Evolutionary conservation across 1,284 basidiomycete genomes (phyloP), one percentile per base, ranked within the genome.

Genomic region (Ceratobasidium sp.): DNA sequence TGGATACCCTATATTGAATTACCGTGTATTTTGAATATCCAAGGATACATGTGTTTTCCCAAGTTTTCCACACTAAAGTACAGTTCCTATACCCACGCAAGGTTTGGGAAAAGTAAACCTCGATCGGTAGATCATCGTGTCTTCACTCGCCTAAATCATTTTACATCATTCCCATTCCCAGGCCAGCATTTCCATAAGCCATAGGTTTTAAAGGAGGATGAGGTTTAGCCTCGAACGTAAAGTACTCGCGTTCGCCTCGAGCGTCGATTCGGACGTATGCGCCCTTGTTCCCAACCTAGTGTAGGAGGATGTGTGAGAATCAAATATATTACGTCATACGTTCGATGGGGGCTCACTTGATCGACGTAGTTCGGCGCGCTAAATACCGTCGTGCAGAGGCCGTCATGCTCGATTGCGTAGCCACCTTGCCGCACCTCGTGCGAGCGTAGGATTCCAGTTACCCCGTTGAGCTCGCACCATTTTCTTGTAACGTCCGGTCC

Each of bases 341-440:
- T 15, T 40, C 28, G 28, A 20, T 3, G 26, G 40, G 68, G 33
- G 42, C 64, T 77, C 51, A 77, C 90, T 84, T 94, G 93, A 84
- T 95, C 94, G 23, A 95, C 93, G 82, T 95, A 95, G 84, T 95
- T 95, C 18, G 94, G 94, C 23, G 94, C 94, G 56, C 93, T 80
- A 55, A 78, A 81, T 83, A 94, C 95, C 49, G 96, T 97, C 46
- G 93, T 96, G 85, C 96, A 97, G 51, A 96, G 87, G 0, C 96
- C 96, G 77, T 94, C 90, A 83, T 97, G 96, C 84, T 97, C 96
- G 77, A 97, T 89, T 79, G 95, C 91, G 85, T 97, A 97, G 26
- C 96, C 94, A 81, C 94, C 93, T 89, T 97, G 95, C 78, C 98
- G 92, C 61, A 99, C 97, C 90, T 99, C 98, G 85, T 99, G 98